Evolutionary conservation across 2,329 filamentous ascomycete genomes (phyloP), one percentile per base, ranked within the genome.

Genomic region (Ophiostoma sp.): DNA sequence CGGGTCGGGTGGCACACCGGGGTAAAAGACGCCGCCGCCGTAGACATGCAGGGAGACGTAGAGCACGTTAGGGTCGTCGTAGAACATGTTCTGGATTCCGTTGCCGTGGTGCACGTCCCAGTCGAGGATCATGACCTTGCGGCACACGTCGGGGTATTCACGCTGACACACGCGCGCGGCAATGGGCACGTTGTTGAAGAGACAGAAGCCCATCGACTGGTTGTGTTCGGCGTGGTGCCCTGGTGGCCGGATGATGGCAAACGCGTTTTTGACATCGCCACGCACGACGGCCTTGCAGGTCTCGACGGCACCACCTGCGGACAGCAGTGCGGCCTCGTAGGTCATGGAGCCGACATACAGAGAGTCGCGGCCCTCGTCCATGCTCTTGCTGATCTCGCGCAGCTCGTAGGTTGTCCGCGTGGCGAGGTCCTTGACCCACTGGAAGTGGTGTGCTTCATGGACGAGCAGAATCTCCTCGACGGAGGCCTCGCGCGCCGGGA

Each of bases 171-270:
- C 90, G 70, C 87, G 89, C n/a, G 93, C 89, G 1, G 93, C 94
- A 69, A 99, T 90, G 27, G 92, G 93, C 3, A 98, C 95, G 75
- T 99, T 99, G 80, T 99, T 97, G 81, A 98, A 98, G 69, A 98
- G 86, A 77, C 95, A 99, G 76, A 99, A 99, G 0, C 95, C 95
- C 84, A 97, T 95, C 0, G 94, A 86, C 47, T 88, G 83, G 74
- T 95, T 85, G 69, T 87, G 88, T 76, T 99, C 95, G 0, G 95
- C 95, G 77, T 99, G 95, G 75, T 99, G 95, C 0, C 95, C 95
- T 0, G 95, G 95, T 1, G 95, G 95, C 14, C 95, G 87, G 74
- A 99, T 97, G 49, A 99, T 89, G 0, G 95, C 95, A 76, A 99
- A 95, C 0, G 92, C 93, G 75, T 99, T 99, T 77, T 96, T 97